Evolutionary conservation across 768 basidiomycete species (phyloP).

Genomic region (Phaffia tasmanica): DNA sequence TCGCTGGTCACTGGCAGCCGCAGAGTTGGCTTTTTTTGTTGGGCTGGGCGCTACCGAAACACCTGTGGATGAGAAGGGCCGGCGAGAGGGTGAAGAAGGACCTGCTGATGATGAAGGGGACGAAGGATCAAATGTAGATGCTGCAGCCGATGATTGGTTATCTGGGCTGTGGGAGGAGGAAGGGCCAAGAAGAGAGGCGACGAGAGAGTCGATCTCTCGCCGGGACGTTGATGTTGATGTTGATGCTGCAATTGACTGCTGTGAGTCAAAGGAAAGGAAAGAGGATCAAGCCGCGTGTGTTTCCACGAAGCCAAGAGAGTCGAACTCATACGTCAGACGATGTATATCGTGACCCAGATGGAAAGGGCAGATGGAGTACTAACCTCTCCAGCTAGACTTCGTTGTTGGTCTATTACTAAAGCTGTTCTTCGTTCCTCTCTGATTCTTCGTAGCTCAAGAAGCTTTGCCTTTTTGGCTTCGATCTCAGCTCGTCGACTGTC

Average conservation of each 20-base stretch:
- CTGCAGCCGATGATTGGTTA: not conserved
- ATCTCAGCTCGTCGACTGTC: constrained; percentile 63
- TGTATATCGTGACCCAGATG: not conserved
- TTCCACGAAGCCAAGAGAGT: not conserved
- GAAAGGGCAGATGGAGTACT: not conserved
- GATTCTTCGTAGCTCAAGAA: constrained; percentile 69
- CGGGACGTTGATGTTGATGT: constrained; percentile 33
- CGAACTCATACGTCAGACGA: not conserved
- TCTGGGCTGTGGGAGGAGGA: constrained; percentile 2
- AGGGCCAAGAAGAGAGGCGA: constrained; percentile 49
- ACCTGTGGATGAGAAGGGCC: not conserved
- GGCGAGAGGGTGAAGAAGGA: not conserved
- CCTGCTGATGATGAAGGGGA: constrained; percentile 1
- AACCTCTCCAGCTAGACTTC: constrained; percentile 11
- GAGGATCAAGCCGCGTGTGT: not conserved
- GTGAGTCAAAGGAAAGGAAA: not conserved
- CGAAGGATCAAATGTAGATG: not conserved
- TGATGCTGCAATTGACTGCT: not conserved
- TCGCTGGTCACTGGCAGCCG: too few relatives aligned
- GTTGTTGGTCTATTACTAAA: constrained; percentile 29
- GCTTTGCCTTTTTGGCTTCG: constrained; percentile 76
- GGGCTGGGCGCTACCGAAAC: not conserved
- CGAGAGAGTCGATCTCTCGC: constrained; percentile 59
- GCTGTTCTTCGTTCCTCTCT: constrained; percentile 47
- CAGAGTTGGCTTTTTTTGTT: not conserved